These are phyloP conservation scores for Arthrinium phaeospermum DNA, from an alignment of 2,329 filamentous ascomycete species.

Conservation along the genomic window DNA sequence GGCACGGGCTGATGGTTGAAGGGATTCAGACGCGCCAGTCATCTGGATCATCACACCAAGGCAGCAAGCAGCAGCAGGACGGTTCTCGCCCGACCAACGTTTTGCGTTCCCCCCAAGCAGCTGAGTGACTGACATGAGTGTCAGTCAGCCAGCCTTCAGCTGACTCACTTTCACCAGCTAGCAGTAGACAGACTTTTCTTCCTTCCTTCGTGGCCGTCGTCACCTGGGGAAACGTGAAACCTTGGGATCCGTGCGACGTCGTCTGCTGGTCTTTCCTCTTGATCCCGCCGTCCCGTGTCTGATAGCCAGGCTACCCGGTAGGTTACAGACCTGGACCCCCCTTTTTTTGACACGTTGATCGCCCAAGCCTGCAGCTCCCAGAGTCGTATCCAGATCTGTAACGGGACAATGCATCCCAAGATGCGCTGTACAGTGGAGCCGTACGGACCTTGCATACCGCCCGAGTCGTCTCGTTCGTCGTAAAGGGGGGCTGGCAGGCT, in stretches of 20 bases:
- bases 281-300: neutral
- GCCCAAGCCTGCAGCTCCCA: neutral
- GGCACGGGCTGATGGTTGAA: neutral
- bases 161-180: neutral
- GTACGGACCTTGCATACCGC: neutral
- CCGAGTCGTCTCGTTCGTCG: neutral
- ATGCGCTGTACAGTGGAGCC: neutral
- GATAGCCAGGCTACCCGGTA: neutral
- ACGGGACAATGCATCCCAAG: neutral
- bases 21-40: neutral
- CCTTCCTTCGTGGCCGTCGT: neutral
- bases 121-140: neutral
- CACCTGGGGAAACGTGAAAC: neutral
- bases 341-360: slow-evolving; percentile 8
- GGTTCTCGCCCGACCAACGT: neutral
- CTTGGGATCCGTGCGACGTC: neutral
- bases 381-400: slow-evolving; percentile 1
- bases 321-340: neutral
- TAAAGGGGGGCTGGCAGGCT: neutral
- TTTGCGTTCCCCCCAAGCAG: neutral
- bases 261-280: neutral
- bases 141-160: neutral
- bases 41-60: neutral
- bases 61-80: neutral
- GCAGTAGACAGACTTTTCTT: neutral